Conservation (phyloP, 1,284 basidiomycete species). For the Trichosporon sp. region DNA sequence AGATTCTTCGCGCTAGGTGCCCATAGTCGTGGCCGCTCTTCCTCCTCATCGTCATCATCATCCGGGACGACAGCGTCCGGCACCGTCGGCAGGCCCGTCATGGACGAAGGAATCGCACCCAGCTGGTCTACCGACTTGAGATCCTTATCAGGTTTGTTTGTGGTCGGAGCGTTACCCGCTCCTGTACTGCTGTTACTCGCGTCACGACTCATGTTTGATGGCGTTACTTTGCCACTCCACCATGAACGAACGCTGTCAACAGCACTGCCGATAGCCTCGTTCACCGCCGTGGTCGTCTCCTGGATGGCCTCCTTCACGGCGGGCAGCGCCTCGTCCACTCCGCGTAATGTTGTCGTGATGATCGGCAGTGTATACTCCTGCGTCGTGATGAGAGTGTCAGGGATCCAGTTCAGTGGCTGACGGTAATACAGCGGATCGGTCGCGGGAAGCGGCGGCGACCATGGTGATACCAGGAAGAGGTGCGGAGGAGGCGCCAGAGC, state of each 20-base stretch:
- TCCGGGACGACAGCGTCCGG: neutral
- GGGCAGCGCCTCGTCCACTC: slow-evolving; percentile 5
- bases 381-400: slow-evolving; percentile 33
- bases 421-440: slow-evolving; percentile 35
- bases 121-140: neutral
- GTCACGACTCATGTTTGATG: neutral
- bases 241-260: slow-evolving; percentile 10
- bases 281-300: slow-evolving; percentile 10
- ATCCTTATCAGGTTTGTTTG: neutral
- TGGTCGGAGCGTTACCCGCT: neutral
- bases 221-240: slow-evolving; percentile 1
- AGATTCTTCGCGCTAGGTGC: slow-evolving; percentile 23
- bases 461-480: slow-evolving; percentile 40
- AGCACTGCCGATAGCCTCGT: slow-evolving; percentile 4
- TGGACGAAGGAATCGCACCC: neutral
- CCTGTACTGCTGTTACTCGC: neutral
- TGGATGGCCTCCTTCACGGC: slow-evolving; percentile 8
- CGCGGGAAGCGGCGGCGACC: slow-evolving; percentile 36
- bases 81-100: neutral
- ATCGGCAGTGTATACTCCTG: slow-evolving; percentile 30
- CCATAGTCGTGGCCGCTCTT: slow-evolving; percentile 15
- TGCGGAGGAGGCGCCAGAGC: slow-evolving; percentile 29
- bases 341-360: slow-evolving; percentile 9
- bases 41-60: neutral
- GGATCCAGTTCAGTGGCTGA: slow-evolving; percentile 42